phyloP scores from a whole-genome alignment of 2,329 filamentous ascomycete genomes.

The Capronia coronata region DNA sequence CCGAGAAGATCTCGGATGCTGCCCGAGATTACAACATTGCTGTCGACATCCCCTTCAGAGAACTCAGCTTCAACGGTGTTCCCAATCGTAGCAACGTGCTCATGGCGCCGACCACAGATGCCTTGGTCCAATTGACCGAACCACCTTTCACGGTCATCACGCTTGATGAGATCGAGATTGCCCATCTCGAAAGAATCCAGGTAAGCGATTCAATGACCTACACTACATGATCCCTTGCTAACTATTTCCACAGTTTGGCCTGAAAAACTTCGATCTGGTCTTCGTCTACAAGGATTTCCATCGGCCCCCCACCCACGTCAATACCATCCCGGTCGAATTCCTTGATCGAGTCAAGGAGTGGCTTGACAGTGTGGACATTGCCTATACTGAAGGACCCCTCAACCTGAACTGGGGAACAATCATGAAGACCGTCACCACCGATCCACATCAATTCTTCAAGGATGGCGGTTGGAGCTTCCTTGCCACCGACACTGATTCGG shows the following conservation, averaged over 20 bases:
- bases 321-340: constrained; percentile 94
- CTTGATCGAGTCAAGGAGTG: constrained; percentile 96
- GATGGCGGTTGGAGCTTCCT: constrained; percentile 96
- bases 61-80: constrained; percentile 94
- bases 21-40: constrained; percentile 84
- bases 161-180: constrained; percentile 90
- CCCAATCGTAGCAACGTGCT: constrained; percentile 93
- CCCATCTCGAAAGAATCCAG: constrained; percentile 87
- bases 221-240: constrained; percentile 26
- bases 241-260: constrained; percentile 61
- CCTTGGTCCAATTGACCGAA: constrained; percentile 91
- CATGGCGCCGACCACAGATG: constrained; percentile 93
- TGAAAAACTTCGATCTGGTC: constrained; percentile 98
- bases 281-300: constrained; percentile 98
- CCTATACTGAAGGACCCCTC: constrained; percentile 86
- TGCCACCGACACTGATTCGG: constrained; percentile 77
- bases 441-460: constrained; percentile 89
- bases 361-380: constrained; percentile 91
- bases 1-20: constrained; percentile 94
- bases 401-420: constrained; percentile 99
- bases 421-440: constrained; percentile 95
- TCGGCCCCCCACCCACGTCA: constrained; percentile 84
- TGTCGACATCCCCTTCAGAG: constrained; percentile 93
- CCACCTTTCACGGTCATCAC: constrained; percentile 95
- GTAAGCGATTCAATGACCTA: constrained; percentile 30